Evolutionary conservation across 192 early-diverging fungal species (phyloP).

Genomic region (Entomortierella parvispora): DNA sequence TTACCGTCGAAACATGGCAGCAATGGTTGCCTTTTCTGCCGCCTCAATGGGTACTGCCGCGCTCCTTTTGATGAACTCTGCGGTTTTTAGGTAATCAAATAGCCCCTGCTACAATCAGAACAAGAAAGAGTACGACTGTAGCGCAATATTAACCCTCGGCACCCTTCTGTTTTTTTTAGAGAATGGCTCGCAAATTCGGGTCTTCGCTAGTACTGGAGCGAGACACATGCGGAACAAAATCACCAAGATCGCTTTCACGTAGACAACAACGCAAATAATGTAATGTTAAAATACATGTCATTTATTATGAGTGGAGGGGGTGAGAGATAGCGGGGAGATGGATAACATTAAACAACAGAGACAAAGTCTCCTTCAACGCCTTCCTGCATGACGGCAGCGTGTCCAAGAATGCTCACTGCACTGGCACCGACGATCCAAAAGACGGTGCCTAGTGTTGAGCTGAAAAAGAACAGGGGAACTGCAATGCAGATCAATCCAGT

Average conservation of each 20-base stretch:
- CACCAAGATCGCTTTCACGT: no score
- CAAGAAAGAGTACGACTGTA: neutral
- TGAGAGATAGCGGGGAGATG: neutral
- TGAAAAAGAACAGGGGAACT: conserved; percentile 62
- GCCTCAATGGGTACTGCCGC: conserved; percentile 29
- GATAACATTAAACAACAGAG: conserved; percentile 23
- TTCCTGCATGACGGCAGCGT: conserved; percentile 66
- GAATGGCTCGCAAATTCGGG: conserved; percentile 32
- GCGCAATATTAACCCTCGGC: neutral
- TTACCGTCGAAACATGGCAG: conserved; percentile 29
- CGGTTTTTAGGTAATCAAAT: conserved; percentile 11
- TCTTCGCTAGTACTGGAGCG: conserved; percentile 5
- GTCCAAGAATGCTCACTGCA: conserved; percentile 63
- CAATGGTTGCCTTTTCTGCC: conserved; percentile 35
- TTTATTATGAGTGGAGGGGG: neutral
- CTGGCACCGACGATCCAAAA: conserved; percentile 72
- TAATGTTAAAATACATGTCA: neutral
- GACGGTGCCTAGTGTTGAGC: conserved; percentile 60
- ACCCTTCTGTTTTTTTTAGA: conserved; percentile 1
- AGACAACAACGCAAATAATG: no score
- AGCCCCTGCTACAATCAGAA: no score
- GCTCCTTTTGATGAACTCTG: conserved; percentile 31
- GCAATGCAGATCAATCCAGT: conserved; percentile 52
- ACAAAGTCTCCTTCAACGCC: conserved; percentile 65
- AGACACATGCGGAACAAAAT: no score